These are phyloP conservation scores for Seiridium unicorne DNA, from an alignment of 2,329 filamentous ascomycete genomes.

Conservation along the genomic window DNA sequence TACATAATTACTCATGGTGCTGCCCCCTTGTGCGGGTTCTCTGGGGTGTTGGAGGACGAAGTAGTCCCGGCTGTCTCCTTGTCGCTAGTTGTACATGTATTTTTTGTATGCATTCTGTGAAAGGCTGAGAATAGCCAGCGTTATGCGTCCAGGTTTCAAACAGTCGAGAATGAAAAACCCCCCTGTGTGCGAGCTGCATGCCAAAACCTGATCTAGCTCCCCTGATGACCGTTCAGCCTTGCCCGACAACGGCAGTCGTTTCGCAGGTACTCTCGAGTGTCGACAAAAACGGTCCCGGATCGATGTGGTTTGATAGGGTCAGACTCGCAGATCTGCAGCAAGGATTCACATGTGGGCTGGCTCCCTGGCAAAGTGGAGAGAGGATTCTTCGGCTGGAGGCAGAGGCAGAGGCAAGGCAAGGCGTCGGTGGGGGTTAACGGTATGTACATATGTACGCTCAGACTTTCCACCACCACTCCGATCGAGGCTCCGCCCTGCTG, in stretches of 20 bases:
- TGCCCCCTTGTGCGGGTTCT: too few species aligned
- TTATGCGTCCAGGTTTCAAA: too few species aligned
- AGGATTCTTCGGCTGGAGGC: too few species aligned
- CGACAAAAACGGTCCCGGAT: background rate
- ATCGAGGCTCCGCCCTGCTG: background rate
- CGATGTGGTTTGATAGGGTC: background rate
- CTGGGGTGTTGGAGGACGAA: too few species aligned
- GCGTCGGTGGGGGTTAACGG: background rate
- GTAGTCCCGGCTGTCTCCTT: too few species aligned
- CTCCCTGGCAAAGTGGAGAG: background rate
- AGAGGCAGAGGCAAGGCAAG: background rate
- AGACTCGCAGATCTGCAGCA: conserved; percentile 1
- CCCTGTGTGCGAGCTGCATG: background rate
- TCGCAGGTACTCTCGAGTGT: background rate
- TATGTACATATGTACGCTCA: background rate
- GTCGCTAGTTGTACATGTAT: too few species aligned
- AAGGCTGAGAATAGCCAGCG: too few species aligned
- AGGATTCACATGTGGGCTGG: background rate
- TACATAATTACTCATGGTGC: too few species aligned
- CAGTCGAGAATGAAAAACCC: background rate
- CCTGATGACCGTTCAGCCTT: background rate
- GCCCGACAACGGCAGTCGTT: background rate
- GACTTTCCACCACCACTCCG: background rate
- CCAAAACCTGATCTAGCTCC: background rate
- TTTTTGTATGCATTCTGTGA: too few species aligned